Evolutionary conservation across 2,329 filamentous ascomycete genomes (phyloP).

Genomic region (Furcasterigmium sp.): DNA sequence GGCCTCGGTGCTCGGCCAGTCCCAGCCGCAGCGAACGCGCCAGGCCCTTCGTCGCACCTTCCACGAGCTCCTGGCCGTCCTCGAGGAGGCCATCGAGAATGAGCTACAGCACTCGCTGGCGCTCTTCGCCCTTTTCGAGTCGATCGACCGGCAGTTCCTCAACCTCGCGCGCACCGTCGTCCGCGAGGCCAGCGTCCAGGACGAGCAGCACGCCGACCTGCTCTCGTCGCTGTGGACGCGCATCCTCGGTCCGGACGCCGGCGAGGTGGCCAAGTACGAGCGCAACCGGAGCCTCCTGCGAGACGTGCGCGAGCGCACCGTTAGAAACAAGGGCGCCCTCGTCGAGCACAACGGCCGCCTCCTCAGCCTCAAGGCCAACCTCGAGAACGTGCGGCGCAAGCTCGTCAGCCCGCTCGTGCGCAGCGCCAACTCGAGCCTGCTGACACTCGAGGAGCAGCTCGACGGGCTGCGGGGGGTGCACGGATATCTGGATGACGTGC

Average conservation of each 20-base stretch:
- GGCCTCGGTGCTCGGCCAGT: slow-evolving; percentile 72
- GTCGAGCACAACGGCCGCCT: slow-evolving; percentile 83
- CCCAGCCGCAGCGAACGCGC: slow-evolving; percentile 73
- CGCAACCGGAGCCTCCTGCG: slow-evolving; percentile 78
- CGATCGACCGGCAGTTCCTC: slow-evolving; percentile 84
- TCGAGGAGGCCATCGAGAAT: slow-evolving; percentile 83
- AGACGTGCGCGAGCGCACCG: slow-evolving; percentile 75
- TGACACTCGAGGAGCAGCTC: slow-evolving; percentile 82
- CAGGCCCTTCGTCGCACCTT: slow-evolving; percentile 81
- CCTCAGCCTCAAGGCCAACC: slow-evolving; percentile 75
- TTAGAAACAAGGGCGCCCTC: slow-evolving; percentile 81
- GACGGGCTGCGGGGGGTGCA: slow-evolving; percentile 75
- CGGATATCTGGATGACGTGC: slow-evolving; percentile 67
- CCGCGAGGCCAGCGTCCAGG: slow-evolving; percentile 76
- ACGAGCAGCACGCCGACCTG: slow-evolving; percentile 74
- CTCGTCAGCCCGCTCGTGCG: slow-evolving; percentile 80
- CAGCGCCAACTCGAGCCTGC: slow-evolving; percentile 59
- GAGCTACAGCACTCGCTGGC: slow-evolving; percentile 76
- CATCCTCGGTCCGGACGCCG: slow-evolving; percentile 71
- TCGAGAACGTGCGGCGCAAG: slow-evolving; percentile 79
- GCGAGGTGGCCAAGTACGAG: slow-evolving; percentile 81
- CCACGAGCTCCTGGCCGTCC: slow-evolving; percentile 76
- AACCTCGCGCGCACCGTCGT: slow-evolving; percentile 82
- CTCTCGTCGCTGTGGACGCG: slow-evolving; percentile 82
- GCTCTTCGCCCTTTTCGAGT: slow-evolving; percentile 85